A percentile compares a stretch with the other conserved stretches of the same genome.
Evolutionary conservation across 2,329 filamentous ascomycete genomes (phyloP).

Genomic region (Chaetomiaceae sp.): DNA sequence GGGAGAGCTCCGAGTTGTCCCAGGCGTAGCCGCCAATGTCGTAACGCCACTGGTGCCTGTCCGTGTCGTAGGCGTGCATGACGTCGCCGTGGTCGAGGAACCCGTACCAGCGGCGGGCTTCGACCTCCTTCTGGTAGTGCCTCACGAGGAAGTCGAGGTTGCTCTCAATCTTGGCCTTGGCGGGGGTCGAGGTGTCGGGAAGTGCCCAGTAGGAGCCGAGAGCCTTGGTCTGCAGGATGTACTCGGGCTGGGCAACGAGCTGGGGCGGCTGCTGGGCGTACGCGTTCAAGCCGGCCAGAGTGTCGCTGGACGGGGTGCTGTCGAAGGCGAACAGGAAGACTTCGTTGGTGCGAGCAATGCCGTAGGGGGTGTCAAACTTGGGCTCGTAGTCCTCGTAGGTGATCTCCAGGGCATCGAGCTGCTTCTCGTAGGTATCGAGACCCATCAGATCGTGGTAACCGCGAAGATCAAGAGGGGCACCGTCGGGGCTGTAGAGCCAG

Average conservation of each 20-base stretch:
- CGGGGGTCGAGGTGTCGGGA: conserved; percentile 29
- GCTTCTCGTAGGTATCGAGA: conserved; percentile 50
- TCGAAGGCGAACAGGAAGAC: conserved; percentile 50
- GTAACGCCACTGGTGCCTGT: conserved; percentile 58
- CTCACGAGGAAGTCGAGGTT: conserved; percentile 53
- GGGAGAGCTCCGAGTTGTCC: conserved; percentile 61
- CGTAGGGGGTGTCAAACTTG: conserved; percentile 52
- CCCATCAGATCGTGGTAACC: conserved; percentile 57
- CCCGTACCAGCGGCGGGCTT: conserved; percentile 58
- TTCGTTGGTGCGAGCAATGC: conserved; percentile 56
- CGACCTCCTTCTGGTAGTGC: conserved; percentile 53
- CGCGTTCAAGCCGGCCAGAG: conserved; percentile 40
- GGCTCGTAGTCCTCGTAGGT: conserved; percentile 61
- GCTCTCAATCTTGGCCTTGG: conserved; percentile 42
- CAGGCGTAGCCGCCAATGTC: conserved; percentile 61
- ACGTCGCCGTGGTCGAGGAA: conserved; percentile 61
- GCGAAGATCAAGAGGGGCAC: conserved; percentile 51
- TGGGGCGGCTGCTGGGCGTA: conserved; percentile 50
- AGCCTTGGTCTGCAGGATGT: conserved; percentile 49
- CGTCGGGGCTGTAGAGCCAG: conserved; percentile 57
- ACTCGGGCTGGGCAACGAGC: conserved; percentile 43
- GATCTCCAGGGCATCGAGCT: conserved; percentile 57
- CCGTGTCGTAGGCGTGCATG: conserved; percentile 57
- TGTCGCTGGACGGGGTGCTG: conserved; percentile 46
- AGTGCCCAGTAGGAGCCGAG: conserved; percentile 53